phyloP scores from a whole-genome alignment of 352 stramenopile genomes.

The Thraustotheca clavata region DNA sequence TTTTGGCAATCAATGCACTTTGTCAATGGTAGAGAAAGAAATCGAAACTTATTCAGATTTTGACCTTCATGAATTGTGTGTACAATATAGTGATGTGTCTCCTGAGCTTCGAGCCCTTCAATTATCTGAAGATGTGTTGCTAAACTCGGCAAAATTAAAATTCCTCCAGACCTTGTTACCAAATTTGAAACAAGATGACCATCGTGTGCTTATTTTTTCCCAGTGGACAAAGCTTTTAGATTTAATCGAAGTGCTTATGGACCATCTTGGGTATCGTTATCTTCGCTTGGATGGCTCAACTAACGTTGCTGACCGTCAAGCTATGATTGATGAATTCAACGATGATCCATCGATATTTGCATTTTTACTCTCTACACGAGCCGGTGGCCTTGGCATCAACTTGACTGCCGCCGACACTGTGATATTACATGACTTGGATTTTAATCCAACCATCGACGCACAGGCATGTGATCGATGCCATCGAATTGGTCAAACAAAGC shows the following conservation, averaged over 20 bases:
- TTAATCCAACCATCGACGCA: slow-evolving; percentile 79
- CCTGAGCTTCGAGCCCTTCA: slow-evolving; percentile 77
- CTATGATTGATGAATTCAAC: slow-evolving; percentile 79
- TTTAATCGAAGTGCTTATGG: slow-evolving; percentile 85
- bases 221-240: slow-evolving; percentile 95
- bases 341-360: slow-evolving; percentile 91
- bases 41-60: slow-evolving; percentile 93
- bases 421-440: slow-evolving; percentile 83
- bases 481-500: slow-evolving; percentile 84
- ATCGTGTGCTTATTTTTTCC: slow-evolving; percentile 96
- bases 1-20: slow-evolving; percentile 76
- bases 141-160: slow-evolving; percentile 93
- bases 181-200: slow-evolving; percentile 71
- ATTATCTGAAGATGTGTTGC: slow-evolving; percentile 81
- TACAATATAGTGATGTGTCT: slow-evolving; percentile 68
- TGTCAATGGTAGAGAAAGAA: slow-evolving; percentile 86
- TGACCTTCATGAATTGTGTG: slow-evolving; percentile 90
- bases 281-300: slow-evolving; percentile 74
- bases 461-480: slow-evolving; percentile 87
- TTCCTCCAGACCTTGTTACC: slow-evolving; percentile 85
- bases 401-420: slow-evolving; percentile 88
- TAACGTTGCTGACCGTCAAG: slow-evolving; percentile 60
- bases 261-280: slow-evolving; percentile 64
- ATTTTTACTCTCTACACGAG: slow-evolving; percentile 96
- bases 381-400: slow-evolving; percentile 98